phyloP scores from a whole-genome alignment of 1,139 yeast species.

The Kodamaea sp. region DNA sequence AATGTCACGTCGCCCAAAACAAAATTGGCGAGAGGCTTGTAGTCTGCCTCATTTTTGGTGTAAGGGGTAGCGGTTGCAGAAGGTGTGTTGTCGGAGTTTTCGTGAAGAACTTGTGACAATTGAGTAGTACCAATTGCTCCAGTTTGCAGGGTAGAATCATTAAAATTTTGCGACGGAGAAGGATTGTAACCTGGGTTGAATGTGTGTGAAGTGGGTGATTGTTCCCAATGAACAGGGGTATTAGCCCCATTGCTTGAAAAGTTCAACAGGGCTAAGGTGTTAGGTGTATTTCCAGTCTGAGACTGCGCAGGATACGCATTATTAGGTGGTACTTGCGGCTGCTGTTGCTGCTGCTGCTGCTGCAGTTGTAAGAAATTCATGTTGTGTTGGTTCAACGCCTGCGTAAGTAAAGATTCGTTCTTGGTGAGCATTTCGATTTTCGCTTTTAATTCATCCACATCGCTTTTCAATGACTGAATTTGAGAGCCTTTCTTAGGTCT shows the following conservation, averaged over 20 bases:
- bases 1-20: constrained; percentile 73
- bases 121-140: constrained; percentile 8
- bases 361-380: constrained; percentile 30
- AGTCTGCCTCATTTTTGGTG: constrained; percentile 18
- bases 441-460: constrained; percentile 76
- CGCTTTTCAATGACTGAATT: constrained; percentile 79
- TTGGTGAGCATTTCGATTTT: constrained; percentile 75
- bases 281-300: constrained; percentile 1
- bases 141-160: constrained; percentile 10
- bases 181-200: background rate
- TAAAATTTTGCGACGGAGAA: constrained; percentile 5
- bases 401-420: constrained; percentile 67
- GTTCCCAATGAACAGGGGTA: constrained; percentile 6
- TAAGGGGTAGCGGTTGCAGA: constrained; percentile 12
- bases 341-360: constrained; percentile 16
- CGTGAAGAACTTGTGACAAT: constrained; percentile 22
- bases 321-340: background rate
- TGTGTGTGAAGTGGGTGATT: constrained; percentile 3
- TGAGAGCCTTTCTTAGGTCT: constrained; percentile 92
- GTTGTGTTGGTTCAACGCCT: constrained; percentile 55
- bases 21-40: constrained; percentile 50
- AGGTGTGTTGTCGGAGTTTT: constrained; percentile 31
- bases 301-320: background rate
- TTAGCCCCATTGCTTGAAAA: constrained; percentile 5
- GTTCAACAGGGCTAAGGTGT: background rate